phyloP scores from a whole-genome alignment of 192 early-diverging fungal species.

The Coemansia sp. region DNA sequence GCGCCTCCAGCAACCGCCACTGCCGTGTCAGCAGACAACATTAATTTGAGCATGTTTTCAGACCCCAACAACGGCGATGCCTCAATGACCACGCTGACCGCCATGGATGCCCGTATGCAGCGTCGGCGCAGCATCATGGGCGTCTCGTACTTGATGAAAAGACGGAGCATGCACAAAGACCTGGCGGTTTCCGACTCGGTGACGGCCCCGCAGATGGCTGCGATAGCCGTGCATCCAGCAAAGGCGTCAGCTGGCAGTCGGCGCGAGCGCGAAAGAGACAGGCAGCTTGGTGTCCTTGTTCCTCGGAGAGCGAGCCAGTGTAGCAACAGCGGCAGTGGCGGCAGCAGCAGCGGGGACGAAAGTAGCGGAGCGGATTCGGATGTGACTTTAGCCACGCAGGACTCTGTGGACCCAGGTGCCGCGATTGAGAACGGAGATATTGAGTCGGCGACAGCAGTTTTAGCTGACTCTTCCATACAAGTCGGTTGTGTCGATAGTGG shows the following conservation, averaged over 20 bases:
- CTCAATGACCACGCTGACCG: background rate
- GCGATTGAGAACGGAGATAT: background rate
- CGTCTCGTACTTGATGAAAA: slow-evolving; percentile 34
- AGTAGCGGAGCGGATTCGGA: slow-evolving; percentile 46
- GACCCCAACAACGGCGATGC: background rate
- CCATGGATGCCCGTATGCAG: slow-evolving; percentile 2
- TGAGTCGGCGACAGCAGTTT: background rate
- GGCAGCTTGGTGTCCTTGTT: slow-evolving; percentile 5
- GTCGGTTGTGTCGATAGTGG: background rate
- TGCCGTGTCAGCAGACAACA: background rate
- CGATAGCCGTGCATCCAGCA: background rate
- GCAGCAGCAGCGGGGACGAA: slow-evolving; percentile 27
- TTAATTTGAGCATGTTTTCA: background rate
- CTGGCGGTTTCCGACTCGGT: background rate
- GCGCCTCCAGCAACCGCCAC: slow-evolving; percentile 4
- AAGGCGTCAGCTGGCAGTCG: background rate
- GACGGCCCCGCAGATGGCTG: slow-evolving; percentile 5
- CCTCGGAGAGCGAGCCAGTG: slow-evolving; percentile 6
- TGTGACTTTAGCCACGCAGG: slow-evolving; percentile 37
- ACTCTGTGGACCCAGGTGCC: slow-evolving; percentile 3
- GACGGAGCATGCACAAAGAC: slow-evolving; percentile 14
- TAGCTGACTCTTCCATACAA: background rate
- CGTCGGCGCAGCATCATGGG: slow-evolving; percentile 42
- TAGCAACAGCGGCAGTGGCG: slow-evolving; percentile 10
- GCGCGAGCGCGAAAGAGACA: background rate